A percentile compares a stretch with the other conserved stretches of the same genome.
Evolutionary conservation across 2,329 filamentous ascomycete genomes (phyloP).

Genomic region (Penicillium hordei): DNA sequence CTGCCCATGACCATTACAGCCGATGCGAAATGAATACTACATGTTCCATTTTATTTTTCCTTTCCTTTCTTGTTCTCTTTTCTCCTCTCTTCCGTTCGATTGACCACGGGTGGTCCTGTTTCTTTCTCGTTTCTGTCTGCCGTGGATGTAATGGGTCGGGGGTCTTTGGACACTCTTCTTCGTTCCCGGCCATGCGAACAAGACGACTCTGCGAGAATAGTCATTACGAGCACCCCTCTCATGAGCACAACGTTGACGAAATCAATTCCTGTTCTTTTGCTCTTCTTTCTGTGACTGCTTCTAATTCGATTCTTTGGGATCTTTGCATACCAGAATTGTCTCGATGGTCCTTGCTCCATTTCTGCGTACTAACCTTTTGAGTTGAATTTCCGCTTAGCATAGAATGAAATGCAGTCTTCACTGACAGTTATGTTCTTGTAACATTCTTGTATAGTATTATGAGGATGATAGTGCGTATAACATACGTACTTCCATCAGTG

Average conservation of each 20-base stretch:
- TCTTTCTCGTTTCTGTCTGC: slow-evolving; percentile 16
- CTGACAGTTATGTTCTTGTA: slow-evolving; percentile 12
- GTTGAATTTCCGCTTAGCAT: slow-evolving; percentile 11
- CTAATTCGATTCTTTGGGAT: slow-evolving; percentile 4
- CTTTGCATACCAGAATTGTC: slow-evolving; percentile 7
- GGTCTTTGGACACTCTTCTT: slow-evolving; percentile 1
- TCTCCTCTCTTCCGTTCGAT: slow-evolving; percentile 9
- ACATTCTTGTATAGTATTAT: too few species aligned
- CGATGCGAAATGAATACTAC: slow-evolving; percentile 35
- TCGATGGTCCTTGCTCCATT: neutral
- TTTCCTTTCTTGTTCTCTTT: slow-evolving; percentile 2
- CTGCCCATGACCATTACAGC: slow-evolving; percentile 37
- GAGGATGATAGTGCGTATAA: too few species aligned
- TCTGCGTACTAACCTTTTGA: slow-evolving; percentile 3
- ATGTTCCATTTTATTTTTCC: slow-evolving; percentile 11
- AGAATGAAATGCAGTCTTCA: slow-evolving; percentile 27
- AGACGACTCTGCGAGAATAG: slow-evolving; percentile 18
- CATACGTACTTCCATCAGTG: neutral
- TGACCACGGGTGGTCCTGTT: slow-evolving; percentile 16
- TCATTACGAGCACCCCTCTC: slow-evolving; percentile 13
- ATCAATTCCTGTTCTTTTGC: slow-evolving; percentile 4
- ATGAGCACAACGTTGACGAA: slow-evolving; percentile 12
- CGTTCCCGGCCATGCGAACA: slow-evolving; percentile 11
- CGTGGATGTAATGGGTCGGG: slow-evolving; percentile 4
- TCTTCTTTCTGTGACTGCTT: slow-evolving; percentile 1